Percentiles rank a stretch among this genome's conserved stretches.
Evolutionary conservation across 495 filamentous ascomycete species (phyloP).

Genomic region (Penicillium desertorum): DNA sequence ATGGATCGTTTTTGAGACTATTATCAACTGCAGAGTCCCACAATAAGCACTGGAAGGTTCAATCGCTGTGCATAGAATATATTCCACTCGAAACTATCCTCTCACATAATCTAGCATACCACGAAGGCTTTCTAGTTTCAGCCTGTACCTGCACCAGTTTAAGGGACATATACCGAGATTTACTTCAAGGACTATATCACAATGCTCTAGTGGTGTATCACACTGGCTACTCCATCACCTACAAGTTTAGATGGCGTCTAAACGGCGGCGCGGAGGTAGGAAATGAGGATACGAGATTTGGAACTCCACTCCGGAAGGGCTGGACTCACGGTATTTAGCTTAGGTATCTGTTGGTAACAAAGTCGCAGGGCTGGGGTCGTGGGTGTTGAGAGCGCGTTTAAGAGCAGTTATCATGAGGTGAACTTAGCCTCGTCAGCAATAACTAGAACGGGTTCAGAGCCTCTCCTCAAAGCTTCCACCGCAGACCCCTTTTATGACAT

Average conservation of each 20-base stretch:
- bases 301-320: too few relatives aligned
- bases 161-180: neutral
- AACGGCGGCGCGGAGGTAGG: too few relatives aligned
- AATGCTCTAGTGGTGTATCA: neutral
- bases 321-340: too few relatives aligned
- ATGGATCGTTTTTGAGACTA: neutral
- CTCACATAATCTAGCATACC: neutral
- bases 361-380: too few relatives aligned
- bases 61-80: neutral
- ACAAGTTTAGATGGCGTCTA: neutral
- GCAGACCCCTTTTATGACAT: too few relatives aligned
- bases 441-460: too few relatives aligned
- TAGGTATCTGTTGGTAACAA: too few relatives aligned
- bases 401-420: too few relatives aligned
- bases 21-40: neutral
- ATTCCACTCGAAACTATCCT: neutral
- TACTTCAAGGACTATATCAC: neutral
- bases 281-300: too few relatives aligned
- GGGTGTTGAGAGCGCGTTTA: too few relatives aligned
- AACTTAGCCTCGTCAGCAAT: too few relatives aligned
- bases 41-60: neutral
- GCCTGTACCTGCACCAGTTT: neutral
- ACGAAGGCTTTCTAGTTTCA: neutral
- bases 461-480: too few relatives aligned
- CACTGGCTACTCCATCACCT: neutral